These are phyloP conservation scores for Colletotrichum liriopes DNA, from an alignment of 2,329 filamentous ascomycete species.

Conservation along the genomic window DNA sequence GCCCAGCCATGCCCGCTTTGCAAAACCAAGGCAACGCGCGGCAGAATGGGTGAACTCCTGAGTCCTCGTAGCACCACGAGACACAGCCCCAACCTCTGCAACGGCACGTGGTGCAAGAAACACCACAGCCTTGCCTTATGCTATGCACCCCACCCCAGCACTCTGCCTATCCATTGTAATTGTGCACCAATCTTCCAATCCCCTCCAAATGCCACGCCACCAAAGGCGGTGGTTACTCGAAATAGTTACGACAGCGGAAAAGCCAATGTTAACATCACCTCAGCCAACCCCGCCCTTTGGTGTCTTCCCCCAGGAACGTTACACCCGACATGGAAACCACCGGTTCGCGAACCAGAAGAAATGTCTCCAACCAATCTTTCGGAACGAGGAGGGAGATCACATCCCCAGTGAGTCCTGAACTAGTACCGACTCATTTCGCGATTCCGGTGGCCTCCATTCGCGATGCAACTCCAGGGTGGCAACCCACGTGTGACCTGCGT, in stretches of 20 bases:
- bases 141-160: background rate
- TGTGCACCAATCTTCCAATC: background rate
- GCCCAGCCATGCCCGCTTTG: background rate
- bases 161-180: background rate
- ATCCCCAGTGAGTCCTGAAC: constrained; percentile 2
- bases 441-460: constrained; percentile 7
- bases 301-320: constrained; percentile 23
- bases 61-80: background rate
- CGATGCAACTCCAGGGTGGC: background rate
- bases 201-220: background rate
- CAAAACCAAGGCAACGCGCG: background rate
- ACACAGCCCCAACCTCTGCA: background rate
- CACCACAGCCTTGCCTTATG: background rate
- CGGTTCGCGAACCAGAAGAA: constrained; percentile 10
- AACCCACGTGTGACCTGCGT: background rate
- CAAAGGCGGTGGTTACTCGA: background rate
- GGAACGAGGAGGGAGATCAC: constrained; percentile 5
- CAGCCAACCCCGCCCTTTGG: constrained; percentile 12
- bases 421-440: constrained; percentile 1
- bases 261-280: constrained; percentile 36
- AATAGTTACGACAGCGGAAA: constrained; percentile 2
- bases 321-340: constrained; percentile 10
- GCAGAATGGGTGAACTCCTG: background rate
- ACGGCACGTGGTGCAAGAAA: background rate
- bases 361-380: background rate